phyloP scores from a whole-genome alignment of 495 filamentous ascomycete genomes.

The Podospora pseudopauciseta region DNA sequence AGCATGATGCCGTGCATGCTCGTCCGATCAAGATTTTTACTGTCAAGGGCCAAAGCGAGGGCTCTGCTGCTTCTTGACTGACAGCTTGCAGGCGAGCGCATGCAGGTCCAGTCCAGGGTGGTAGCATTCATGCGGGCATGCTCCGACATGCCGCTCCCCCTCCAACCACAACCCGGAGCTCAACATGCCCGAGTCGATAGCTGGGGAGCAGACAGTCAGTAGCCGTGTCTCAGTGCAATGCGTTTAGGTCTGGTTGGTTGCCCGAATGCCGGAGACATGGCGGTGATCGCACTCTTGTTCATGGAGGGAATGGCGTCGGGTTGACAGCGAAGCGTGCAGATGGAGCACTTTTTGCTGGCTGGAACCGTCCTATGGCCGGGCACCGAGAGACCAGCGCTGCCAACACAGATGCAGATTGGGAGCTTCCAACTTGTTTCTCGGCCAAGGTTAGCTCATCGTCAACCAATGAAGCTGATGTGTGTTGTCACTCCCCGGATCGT shows the following conservation, averaged over 20 bases:
- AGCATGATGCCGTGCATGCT: constrained; percentile 2
- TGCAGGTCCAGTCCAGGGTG: constrained; percentile 21
- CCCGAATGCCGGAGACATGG: constrained; percentile 2
- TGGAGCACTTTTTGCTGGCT: not conserved
- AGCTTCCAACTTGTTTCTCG: not conserved
- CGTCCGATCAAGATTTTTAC: not conserved
- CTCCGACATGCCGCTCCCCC: constrained; percentile 3
- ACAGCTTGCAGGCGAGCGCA: constrained; percentile 14
- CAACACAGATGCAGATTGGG: constrained; percentile 15
- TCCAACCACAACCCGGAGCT: not conserved
- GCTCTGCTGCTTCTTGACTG: constrained; percentile 4
- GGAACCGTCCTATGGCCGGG: not conserved
- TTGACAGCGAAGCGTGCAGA: constrained; percentile 17
- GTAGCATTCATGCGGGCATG: constrained; percentile 17
- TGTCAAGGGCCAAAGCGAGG: not conserved
- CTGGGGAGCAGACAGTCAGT: not conserved
- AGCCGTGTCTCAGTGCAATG: constrained; percentile 16
- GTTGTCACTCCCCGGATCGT: constrained; percentile 23
- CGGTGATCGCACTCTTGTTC: constrained; percentile 12
- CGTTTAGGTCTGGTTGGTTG: constrained; percentile 20
- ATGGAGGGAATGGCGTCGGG: constrained; percentile 12
- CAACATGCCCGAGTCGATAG: not conserved
- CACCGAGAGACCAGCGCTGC: constrained; percentile 7
- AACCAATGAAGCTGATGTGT: constrained; percentile 18
- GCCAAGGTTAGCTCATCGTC: constrained; percentile 14